Evolutionary conservation across 129 eudicot genomes (phyloP).

Genomic region (Calendula officinalis): DNA sequence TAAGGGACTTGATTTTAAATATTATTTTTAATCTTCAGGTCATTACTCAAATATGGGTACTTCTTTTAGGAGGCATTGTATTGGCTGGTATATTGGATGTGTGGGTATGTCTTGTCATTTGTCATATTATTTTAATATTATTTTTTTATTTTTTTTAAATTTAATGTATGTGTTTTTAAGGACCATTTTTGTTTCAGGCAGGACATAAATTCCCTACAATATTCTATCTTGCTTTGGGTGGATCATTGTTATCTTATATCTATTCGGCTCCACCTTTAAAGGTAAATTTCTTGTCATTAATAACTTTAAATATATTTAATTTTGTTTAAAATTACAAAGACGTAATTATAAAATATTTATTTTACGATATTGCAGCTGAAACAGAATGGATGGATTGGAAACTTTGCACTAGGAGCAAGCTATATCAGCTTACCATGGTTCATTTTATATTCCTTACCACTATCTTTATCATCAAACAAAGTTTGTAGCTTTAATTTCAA

Average conservation of each 20-base stretch:
- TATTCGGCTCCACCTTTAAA: slow-evolving; percentile 98
- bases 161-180: slow-evolving; percentile 14
- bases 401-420: slow-evolving; percentile 95
- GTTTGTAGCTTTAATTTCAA: not conserved
- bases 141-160: not conserved
- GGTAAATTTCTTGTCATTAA: slow-evolving; percentile 38
- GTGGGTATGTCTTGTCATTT: slow-evolving; percentile 60
- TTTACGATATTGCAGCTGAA: slow-evolving; percentile 62
- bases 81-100: slow-evolving; percentile 83
- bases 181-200: slow-evolving; percentile 50
- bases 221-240: slow-evolving; percentile 93
- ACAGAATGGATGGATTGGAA: slow-evolving; percentile 98
- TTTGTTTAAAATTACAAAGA: not conserved
- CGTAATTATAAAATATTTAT: slow-evolving; percentile 1
- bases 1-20: not conserved
- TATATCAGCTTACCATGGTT: slow-evolving; percentile 96
- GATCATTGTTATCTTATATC: slow-evolving; percentile 87
- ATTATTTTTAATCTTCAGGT: slow-evolving; percentile 46
- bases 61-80: slow-evolving; percentile 84
- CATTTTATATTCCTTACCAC: slow-evolving; percentile 19
- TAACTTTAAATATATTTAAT: not conserved
- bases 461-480: not conserved
- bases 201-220: slow-evolving; percentile 70
- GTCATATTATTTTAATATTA: too few species aligned
- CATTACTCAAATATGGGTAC: slow-evolving; percentile 95